A percentile compares a stretch with the other conserved stretches of the same genome.
phyloP scores from a whole-genome alignment of 169 alveolate genomes.

The Plasmodium blacklocki region DNA sequence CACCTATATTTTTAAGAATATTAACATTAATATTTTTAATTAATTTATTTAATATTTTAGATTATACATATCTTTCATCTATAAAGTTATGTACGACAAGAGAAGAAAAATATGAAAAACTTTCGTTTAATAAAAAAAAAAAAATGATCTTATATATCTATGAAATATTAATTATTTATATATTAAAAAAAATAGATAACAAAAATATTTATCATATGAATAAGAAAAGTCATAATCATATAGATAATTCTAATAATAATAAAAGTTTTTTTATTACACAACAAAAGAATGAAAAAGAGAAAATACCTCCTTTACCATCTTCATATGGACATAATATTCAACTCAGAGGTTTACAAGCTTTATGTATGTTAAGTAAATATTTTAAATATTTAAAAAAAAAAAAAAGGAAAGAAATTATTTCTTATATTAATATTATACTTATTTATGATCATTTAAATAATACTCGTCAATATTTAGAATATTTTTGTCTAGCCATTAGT shows the following conservation, averaged over 20 bases:
- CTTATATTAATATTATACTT: constrained; percentile 17
- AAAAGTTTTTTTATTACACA: neutral
- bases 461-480: constrained; percentile 65
- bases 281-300: neutral
- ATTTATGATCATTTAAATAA: constrained; percentile 30
- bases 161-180: neutral
- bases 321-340: constrained; percentile 76
- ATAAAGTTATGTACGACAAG: neutral
- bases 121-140: neutral
- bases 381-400: constrained; percentile 31
- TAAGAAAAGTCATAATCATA: neutral
- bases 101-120: neutral
- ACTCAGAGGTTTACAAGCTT: constrained; percentile 76
- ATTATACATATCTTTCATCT: neutral
- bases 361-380: constrained; percentile 72
- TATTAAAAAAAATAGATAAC: constrained; percentile 5
- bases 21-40: constrained; percentile 40
- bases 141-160: neutral
- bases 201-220: neutral
- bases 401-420: constrained; percentile 21
- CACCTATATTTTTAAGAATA: constrained; percentile 31
- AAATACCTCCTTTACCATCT: constrained; percentile 77
- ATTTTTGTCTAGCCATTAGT: constrained; percentile 25
- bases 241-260: neutral
- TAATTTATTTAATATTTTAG: constrained; percentile 34